Base-by-base conservation (phyloP, 192 early-diverging fungal species). In the Linnemannia schmuckeri region DNA sequence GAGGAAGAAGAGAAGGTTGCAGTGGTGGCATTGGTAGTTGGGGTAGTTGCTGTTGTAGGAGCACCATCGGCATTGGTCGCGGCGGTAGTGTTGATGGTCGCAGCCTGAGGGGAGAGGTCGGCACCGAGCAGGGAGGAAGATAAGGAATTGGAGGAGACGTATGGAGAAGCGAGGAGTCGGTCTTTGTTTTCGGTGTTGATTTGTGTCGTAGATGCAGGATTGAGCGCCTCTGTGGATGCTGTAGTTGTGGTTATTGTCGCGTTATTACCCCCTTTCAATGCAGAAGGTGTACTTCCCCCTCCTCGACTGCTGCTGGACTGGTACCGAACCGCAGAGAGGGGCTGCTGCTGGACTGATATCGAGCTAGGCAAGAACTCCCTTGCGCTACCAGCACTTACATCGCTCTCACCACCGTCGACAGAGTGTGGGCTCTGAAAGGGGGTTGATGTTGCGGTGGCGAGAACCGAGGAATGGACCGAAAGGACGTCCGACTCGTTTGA, bases 21-120 rank as follows among this genome's bases (percentile, higher is more conserved):
- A 2, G 61, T 30, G 30, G 42, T 41, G 72, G 44, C 41, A 10
- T 49, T 41, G 44, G 78, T 63, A 2, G 74, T 44, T 5, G 70
- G 12, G 12, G 78, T 88, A 24, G 47, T 33, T 20, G 40, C 38
- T 4, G 74, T 75, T 35, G 35, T n/a, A 15, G 44, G 22, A 24
- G 75, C 70, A 61, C 70, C 47, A 46, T 74, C 57, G 75, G 71
- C 24, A 47, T 44, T 74, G 61, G 85, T 37, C 80, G 77, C 7
- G 9, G 6, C n/a, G 52, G 40, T 7, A 15, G 33, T 38, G 54
- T 78, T 78, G 57, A 18, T 63, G 66, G 42, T 49, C 22, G 3
- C 47, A 0, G 38, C 52, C 6, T 35, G 46, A 41, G 44, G 35
- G 15, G 33, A 71, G 24, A 24, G 38, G 15, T 33, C 24, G 24